A percentile compares a stretch with the other conserved stretches of the same genome.
Evolutionary conservation across 495 filamentous ascomycete species (phyloP).

Genomic region (Hyaloscypha bicolor): DNA sequence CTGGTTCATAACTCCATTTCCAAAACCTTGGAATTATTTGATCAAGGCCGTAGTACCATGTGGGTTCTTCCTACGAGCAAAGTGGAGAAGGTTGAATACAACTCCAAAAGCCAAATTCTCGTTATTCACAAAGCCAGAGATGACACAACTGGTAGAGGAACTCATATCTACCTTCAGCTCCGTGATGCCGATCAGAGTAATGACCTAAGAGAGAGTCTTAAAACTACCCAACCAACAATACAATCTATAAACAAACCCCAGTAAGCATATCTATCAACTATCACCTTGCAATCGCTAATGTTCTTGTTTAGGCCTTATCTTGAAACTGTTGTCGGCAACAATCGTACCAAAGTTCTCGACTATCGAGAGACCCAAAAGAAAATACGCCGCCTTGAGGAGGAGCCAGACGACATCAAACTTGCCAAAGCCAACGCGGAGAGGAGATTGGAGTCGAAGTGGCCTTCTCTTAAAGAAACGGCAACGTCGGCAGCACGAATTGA

Average conservation of each 20-base stretch:
- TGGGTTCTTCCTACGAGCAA: neutral
- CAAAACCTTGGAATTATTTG: neutral
- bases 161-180: neutral
- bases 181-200: neutral
- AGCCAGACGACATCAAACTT: conserved; percentile 3
- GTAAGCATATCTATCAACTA: conserved; percentile 1
- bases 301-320: neutral
- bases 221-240: neutral
- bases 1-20: neutral
- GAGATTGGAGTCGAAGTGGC: neutral
- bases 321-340: neutral
- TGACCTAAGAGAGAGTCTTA: neutral
- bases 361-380: neutral
- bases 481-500: neutral
- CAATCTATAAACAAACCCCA: neutral
- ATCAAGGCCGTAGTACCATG: neutral
- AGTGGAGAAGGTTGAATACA: neutral
- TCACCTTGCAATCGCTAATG: too few species aligned
- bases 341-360: neutral
- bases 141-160: neutral
- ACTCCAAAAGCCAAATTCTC: neutral
- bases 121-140: neutral
- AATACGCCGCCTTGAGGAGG: neutral
- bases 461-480: neutral
- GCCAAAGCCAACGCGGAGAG: neutral